A percentile compares a stretch with the other conserved stretches of the same genome.
phyloP scores from a whole-genome alignment of 2,329 filamentous ascomycete species.

The Arthrobotrys pseudoclavata region DNA sequence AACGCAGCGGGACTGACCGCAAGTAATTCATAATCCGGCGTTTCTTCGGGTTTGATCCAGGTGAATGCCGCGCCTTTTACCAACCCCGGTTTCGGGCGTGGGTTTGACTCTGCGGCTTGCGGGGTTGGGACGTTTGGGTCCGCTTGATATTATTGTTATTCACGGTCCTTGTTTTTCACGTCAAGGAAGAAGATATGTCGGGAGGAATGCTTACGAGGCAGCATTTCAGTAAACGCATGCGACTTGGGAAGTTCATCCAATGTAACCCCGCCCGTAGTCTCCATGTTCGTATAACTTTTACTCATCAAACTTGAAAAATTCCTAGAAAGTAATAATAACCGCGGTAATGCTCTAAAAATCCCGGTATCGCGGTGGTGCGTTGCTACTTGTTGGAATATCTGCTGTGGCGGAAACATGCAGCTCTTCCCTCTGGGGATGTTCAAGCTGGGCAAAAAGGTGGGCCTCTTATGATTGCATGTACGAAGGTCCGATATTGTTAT shows the following conservation, averaged over 20 bases:
- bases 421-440: not conserved
- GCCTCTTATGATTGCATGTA: not conserved
- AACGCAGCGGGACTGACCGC: conserved; percentile 84
- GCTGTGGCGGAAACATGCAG: conserved; percentile 46
- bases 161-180: not conserved
- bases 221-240: conserved; percentile 74
- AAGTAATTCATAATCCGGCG: conserved; percentile 79
- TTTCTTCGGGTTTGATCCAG: conserved; percentile 84
- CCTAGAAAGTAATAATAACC: conserved; percentile 39
- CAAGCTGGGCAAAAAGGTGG: no score
- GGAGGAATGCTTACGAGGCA: conserved; percentile 53
- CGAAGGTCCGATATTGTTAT: not conserved
- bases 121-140: conserved; percentile 86
- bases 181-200: not conserved
- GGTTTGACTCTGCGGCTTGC: conserved; percentile 81
- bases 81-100: conserved; percentile 81
- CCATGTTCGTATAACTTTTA: not conserved
- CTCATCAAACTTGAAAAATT: conserved; percentile 54
- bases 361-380: conserved; percentile 24
- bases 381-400: conserved; percentile 56
- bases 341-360: conserved; percentile 34
- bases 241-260: conserved; percentile 73
- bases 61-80: conserved; percentile 90
- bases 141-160: conserved; percentile 67
- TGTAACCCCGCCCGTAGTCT: conserved; percentile 62